Base-by-base conservation (phyloP, 805 yeast genomes). In the Yamadazyma paraphyllophila region DNA sequence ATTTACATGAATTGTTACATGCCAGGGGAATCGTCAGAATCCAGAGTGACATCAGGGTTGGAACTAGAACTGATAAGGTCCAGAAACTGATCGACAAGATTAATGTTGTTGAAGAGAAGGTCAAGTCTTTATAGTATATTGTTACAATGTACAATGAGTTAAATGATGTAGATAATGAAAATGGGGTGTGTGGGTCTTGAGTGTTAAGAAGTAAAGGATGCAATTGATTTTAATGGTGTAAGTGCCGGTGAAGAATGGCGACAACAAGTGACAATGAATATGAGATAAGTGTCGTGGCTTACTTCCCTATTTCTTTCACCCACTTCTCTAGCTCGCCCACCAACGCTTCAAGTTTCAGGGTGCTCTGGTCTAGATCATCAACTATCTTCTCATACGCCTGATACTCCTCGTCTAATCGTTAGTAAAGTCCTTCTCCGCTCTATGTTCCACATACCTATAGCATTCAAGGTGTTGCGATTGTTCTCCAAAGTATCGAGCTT, bases 1-100 rank as follows among this genome's bases (percentile, higher is more conserved):
- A 79, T 53, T 67, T 88, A 55, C 97, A 89, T 58, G 82, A 83
- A 57, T 70, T 71, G 37, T 76, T 87, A 43, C 97, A 89, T 58
- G 53, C 55, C 7, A 71, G 77, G 53, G 96, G 95, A 1, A 80
- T 86, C 10, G 75, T 84, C 9, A 75, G 97, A 60, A 81, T 89
- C 43, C 96, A 90, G 61, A 81, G 88, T 50, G 96, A 89, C 55
- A 85, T 89, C 45, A 73, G 97, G 59, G 83, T 88, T 31, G 96
- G 97, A 7, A 86, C 96, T 2, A 80, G 95, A 67, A 80, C 77
- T 35, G 96, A 87, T 58, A 87, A 86, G 65, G 57, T 58, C 11
- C 95, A 87, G 60, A 72, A 80, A 14, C 88, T 91, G 1, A 77
- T 76, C 51, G 94, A 87, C 52, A 88, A 87, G 60, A 75, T 87